These are phyloP conservation scores for Eucalyptus fibrosa DNA, from an alignment of 345 rosid genomes.

Conservation along the genomic window DNA sequence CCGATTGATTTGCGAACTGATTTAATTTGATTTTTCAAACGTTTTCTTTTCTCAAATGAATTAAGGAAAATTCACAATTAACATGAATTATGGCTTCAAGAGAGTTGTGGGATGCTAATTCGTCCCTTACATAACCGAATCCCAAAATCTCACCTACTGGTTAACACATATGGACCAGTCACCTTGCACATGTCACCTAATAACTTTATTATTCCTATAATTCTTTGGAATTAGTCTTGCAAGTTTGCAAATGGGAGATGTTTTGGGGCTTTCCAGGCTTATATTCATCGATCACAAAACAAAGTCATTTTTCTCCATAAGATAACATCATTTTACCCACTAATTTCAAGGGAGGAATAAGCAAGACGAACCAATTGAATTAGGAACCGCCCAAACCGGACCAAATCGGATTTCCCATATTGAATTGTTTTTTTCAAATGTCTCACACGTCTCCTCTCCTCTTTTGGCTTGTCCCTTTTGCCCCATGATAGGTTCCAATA, in stretches of 20 bases:
- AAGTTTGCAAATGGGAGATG: background rate
- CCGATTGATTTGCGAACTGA: background rate
- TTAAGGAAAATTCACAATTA: background rate
- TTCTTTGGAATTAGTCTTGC: background rate
- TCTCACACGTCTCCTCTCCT: no score
- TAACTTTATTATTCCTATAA: background rate
- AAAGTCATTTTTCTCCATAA: background rate
- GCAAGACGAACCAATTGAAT: no score
- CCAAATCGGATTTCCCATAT: no score
- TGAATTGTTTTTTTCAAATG: no score
- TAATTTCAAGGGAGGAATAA: background rate
- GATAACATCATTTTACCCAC: background rate
- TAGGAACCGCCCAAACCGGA: accelerated
- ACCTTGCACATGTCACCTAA: background rate
- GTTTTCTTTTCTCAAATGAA: background rate
- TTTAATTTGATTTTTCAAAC: background rate
- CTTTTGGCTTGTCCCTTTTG: no score
- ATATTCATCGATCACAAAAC: background rate
- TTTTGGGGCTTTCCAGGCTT: background rate
- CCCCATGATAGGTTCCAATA: no score
- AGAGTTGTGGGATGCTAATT: background rate
- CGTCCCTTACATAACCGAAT: background rate
- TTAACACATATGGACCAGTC: background rate
- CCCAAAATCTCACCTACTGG: background rate
- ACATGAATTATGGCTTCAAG: background rate